A percentile compares a stretch with the other conserved stretches of the same genome.
phyloP scores from a whole-genome alignment of 768 basidiomycete species.

The Podaxis sp. region DNA sequence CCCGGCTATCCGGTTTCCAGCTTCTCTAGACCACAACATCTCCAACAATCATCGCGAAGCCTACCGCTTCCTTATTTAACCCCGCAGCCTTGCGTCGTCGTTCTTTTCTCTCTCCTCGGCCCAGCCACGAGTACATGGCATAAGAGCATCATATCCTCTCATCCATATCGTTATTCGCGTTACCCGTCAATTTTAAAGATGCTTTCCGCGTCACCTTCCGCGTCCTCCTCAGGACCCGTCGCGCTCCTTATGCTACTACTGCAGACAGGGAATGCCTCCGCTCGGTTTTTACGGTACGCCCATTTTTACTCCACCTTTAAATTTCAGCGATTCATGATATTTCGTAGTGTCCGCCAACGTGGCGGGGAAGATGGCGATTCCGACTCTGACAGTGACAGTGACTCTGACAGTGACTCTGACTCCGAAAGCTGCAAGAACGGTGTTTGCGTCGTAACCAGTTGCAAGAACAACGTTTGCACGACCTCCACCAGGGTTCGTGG shows the following conservation, averaged over 20 bases:
- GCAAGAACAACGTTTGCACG: constrained; percentile 7
- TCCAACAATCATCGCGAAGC: background rate
- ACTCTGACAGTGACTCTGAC: constrained; percentile 12
- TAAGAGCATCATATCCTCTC: background rate
- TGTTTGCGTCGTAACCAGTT: constrained; percentile 3
- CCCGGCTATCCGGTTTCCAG: constrained; percentile 5
- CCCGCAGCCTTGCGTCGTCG: constrained; percentile 5
- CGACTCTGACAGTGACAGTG: constrained; percentile 14
- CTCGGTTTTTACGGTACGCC: constrained; percentile 1
- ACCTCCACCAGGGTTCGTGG: background rate
- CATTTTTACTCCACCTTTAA: background rate
- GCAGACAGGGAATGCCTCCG: constrained; percentile 1
- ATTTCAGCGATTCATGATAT: background rate
- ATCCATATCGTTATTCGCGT: background rate
- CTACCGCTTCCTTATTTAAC: constrained; percentile 10
- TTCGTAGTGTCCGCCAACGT: background rate
- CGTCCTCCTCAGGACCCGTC: background rate
- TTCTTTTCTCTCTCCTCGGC: background rate
- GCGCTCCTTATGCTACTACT: constrained; percentile 2
- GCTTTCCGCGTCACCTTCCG: background rate
- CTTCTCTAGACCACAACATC: constrained; percentile 8
- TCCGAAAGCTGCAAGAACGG: constrained; percentile 8
- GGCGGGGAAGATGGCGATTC: constrained; percentile 7
- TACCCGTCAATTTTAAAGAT: background rate
- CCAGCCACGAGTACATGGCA: constrained; percentile 2